Evolutionary conservation across 495 filamentous ascomycete species (phyloP), one percentile per base, ranked within the genome.

Genomic region (Annulohypoxylon moriforme): DNA sequence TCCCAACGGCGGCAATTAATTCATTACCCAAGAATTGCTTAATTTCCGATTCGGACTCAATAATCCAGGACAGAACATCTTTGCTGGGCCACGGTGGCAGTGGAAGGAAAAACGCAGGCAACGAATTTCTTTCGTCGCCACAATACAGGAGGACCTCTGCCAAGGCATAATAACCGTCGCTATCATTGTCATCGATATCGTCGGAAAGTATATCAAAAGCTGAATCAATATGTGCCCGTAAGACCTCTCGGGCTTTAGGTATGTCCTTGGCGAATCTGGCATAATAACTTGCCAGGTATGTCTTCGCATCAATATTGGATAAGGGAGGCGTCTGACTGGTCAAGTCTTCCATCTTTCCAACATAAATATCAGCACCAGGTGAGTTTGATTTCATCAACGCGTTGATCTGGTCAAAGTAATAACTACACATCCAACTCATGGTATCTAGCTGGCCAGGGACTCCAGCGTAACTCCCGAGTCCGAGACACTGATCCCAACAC

Each of bases 231-330:
- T 33, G 29, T 34, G 29, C 50, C n/a, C 20, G 50, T 18, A 55
- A 4, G 6, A 55, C 16, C 3, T 24, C 29, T 7, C 29, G 50
- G 1, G 50, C 50, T 10, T 11, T 55, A n/a, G 16, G n/a, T 55
- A 34, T 7, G 20, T 55, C 50, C 50, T 55, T 9, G 50, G 14
- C 18, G 11, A 34, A 7, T n/a, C 27, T 55, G 50, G 50, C 50
- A 20, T 55, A 55, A 22, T 55, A 55, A 4, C 27, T 55, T 55
- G 50, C 50, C 5, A 55, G 22, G 16, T 34, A 55, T 24, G 50
- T 33, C 50, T 20, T 55, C 16, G 27, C 8, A 20, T 9, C 27
- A 7, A 55, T 9, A 8, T 34, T 34, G 29, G 29, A 34, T 34
- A 20, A 55, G 2, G 27, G 7, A n/a, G 50, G 50, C 3, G 27